Base-by-base conservation (phyloP, 148 eudicot species). In the Camellia japonica region DNA sequence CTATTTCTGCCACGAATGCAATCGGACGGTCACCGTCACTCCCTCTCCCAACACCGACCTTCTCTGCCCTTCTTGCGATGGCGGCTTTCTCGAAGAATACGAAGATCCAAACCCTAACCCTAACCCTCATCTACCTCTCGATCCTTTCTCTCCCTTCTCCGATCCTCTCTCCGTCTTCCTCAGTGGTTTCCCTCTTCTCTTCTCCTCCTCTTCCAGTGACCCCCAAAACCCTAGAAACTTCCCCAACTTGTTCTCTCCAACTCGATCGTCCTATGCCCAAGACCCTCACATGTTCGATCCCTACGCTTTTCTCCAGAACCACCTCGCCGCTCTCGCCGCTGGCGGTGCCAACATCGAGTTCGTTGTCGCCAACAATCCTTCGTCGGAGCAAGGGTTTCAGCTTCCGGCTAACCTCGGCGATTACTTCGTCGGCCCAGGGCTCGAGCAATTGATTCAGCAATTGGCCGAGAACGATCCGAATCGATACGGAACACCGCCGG, bases 401-500 rank as follows among this genome's bases (percentile, higher is more conserved):
- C 51, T 84, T 2, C 89, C 85, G 6, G n/a, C 80, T 11, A 93
- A 88, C 81, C 51, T 93, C 0, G 94, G 94, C 49, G 97, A 93
- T 69, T 93, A 91, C 58, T 89, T 90, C 61, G 52, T 89, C 0
- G 97, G 97, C 0, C 90, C 93, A 2, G 97, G 97, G 3, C 77
- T 91, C 16, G 95, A 93, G 71, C 91, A 91, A 14, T 54, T 93
- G 80, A 87, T 93, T 15, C 95, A 93, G 74, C 92, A 87, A 61
- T 77, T 93, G 4, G 91, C 93, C 1, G 95, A 93, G 89, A 93
- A 91, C 44, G 95, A 91, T 79, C 97, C 94, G 0, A 91, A 93
- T 44, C 82, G 97, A 2, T 85, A 93, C 19, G 95, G 97, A 0
- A 89, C 93, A 1, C 95, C 97, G 0, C 94, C 97, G n/a, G 97